Evolutionary conservation across 352 stramenopile species (phyloP).

Genomic region (Blastocystis sp.): DNA sequence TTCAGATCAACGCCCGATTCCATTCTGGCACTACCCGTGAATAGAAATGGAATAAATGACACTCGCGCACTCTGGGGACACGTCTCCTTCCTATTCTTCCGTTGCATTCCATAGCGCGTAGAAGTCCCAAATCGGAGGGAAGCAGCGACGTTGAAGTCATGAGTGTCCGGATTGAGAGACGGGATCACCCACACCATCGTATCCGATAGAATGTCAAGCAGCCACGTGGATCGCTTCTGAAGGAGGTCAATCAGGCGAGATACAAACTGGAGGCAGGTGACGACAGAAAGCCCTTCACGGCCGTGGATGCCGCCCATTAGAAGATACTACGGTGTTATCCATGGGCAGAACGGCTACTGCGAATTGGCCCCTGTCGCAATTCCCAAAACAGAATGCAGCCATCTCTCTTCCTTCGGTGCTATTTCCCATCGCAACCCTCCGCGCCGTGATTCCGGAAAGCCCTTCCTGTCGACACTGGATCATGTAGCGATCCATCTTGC

Average conservation of each 20-base stretch:
- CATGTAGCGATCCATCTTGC: background rate
- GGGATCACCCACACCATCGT: conserved; percentile 52
- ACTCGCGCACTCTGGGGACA: background rate
- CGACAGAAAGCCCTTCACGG: conserved; percentile 13
- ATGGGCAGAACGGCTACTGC: background rate
- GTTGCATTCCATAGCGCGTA: background rate
- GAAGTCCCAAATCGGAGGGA: background rate
- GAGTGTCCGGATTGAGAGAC: conserved; percentile 48
- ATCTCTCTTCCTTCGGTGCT: conserved; percentile 12
- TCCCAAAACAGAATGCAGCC: conserved; percentile 45
- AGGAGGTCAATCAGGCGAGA: background rate
- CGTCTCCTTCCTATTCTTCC: conserved; percentile 20
- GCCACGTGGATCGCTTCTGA: background rate
- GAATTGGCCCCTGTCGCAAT: background rate
- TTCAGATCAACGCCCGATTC: conserved; percentile 63
- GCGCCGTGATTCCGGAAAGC: background rate
- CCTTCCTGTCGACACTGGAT: background rate
- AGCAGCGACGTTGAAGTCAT: conserved; percentile 29
- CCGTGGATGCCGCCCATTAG: conserved; percentile 57
- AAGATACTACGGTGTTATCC: conserved; percentile 27
- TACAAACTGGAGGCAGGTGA: conserved; percentile 1
- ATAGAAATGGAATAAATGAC: background rate
- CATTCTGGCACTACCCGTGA: background rate
- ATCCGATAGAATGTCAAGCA: background rate
- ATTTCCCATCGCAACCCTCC: background rate